These are phyloP conservation scores for Pythium myriotylum DNA, from an alignment of 352 stramenopile species.

Conservation along the genomic window DNA sequence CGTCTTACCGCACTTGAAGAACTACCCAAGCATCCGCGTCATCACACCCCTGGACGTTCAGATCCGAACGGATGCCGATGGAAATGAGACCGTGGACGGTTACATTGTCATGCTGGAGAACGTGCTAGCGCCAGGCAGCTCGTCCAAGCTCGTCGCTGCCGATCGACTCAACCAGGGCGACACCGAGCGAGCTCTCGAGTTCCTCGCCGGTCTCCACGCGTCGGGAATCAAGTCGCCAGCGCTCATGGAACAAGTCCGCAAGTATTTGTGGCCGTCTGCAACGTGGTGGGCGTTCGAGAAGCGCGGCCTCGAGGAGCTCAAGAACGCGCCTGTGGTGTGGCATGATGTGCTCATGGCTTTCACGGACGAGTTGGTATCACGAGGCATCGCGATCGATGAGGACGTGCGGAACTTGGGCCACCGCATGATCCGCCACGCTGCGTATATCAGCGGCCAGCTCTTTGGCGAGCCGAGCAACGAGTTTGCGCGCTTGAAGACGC, in stretches of 20 bases:
- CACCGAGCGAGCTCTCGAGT: slow-evolving; percentile 44
- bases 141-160: slow-evolving; percentile 29
- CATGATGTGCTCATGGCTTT: slow-evolving; percentile 39
- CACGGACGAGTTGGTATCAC: slow-evolving; percentile 9
- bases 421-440: slow-evolving; percentile 49
- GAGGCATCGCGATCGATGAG: slow-evolving; percentile 12
- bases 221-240: slow-evolving; percentile 27
- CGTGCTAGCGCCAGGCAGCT: slow-evolving; percentile 14
- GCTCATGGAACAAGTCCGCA: slow-evolving; percentile 31
- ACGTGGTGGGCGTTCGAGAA: slow-evolving; percentile 71
- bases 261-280: slow-evolving; percentile 43
- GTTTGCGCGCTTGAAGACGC: slow-evolving; percentile 32
- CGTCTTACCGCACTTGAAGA: slow-evolving; percentile 36
- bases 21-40: slow-evolving; percentile 36
- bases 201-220: slow-evolving; percentile 54
- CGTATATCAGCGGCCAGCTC: slow-evolving; percentile 53
- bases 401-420: slow-evolving; percentile 35
- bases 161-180: slow-evolving; percentile 44
- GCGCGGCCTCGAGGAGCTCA: slow-evolving; percentile 47
- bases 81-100: slow-evolving; percentile 33
- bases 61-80: slow-evolving; percentile 33
- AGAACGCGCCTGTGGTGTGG: slow-evolving; percentile 46
- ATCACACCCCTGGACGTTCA: slow-evolving; percentile 52
- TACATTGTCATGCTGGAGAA: slow-evolving; percentile 66
- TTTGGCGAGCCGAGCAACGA: slow-evolving; percentile 26